A percentile compares a stretch with the other conserved stretches of the same genome.
Conservation (phyloP, 352 stramenopile species). For the Thalassiosira livingstoniorum region DNA sequence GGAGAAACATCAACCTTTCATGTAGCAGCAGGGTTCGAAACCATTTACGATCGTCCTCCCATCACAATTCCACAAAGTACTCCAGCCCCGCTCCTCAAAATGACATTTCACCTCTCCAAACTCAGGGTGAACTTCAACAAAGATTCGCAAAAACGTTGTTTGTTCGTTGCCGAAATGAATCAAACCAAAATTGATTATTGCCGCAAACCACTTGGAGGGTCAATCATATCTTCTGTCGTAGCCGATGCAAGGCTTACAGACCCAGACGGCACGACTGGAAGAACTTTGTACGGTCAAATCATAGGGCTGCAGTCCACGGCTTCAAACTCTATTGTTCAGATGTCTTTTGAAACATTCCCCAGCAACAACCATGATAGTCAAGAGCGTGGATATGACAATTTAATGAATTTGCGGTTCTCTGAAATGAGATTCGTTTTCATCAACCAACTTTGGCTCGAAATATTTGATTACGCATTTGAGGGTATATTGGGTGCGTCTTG, state of each 20-base stretch:
- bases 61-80: not conserved
- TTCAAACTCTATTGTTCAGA: constrained; percentile 43
- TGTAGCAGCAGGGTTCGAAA: not conserved
- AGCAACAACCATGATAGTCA: not conserved
- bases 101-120: constrained; percentile 73
- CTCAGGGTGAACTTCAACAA: constrained; percentile 82
- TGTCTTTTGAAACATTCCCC: constrained; percentile 56
- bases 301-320: constrained; percentile 66
- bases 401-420: constrained; percentile 53
- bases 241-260: constrained; percentile 75
- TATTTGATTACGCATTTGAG: constrained; percentile 85
- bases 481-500: too few species aligned
- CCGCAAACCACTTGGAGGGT: constrained; percentile 62
- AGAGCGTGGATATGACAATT: constrained; percentile 36
- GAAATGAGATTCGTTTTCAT: constrained; percentile 82
- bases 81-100: constrained; percentile 16
- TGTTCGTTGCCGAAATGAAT: constrained; percentile 83
- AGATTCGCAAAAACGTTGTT: constrained; percentile 67
- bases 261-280: constrained; percentile 49
- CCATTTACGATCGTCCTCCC: not conserved
- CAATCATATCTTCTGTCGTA: constrained; percentile 64
- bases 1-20: not conserved
- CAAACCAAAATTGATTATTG: constrained; percentile 59
- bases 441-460: constrained; percentile 82
- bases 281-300: constrained; percentile 78